Conservation (phyloP, 2,329 filamentous ascomycete genomes). For the Calonectria leucothoes region DNA sequence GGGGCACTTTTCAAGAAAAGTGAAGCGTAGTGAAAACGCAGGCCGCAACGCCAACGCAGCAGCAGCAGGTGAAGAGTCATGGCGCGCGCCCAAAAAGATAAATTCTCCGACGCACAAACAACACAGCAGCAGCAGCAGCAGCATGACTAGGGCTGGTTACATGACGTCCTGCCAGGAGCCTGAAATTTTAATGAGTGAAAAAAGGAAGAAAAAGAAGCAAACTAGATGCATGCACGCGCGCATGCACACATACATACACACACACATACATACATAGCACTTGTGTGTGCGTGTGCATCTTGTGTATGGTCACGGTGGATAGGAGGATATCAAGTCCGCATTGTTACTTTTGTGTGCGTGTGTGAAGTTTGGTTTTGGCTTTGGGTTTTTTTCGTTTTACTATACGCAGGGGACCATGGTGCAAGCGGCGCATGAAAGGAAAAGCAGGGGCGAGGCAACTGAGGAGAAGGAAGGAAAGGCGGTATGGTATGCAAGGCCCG, state of each 20-base stretch:
- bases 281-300: no score
- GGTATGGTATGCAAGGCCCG: slow-evolving; percentile 24
- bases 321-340: no score
- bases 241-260: no score
- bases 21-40: slow-evolving; percentile 4
- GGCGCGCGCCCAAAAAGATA: background rate
- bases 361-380: no score
- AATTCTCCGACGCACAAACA: slow-evolving; percentile 28
- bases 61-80: background rate
- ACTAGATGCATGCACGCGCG: no score
- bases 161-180: slow-evolving; percentile 7
- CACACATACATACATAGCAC: no score
- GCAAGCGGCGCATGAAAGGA: background rate
- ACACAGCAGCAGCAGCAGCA: slow-evolving; percentile 20
- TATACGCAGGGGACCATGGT: background rate
- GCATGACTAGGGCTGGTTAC: slow-evolving; percentile 15
- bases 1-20: background rate
- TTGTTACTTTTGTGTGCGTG: no score
- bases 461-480: slow-evolving; percentile 9
- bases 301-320: background rate
- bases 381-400: no score
- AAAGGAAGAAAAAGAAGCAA: no score
- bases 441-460: background rate
- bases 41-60: slow-evolving; percentile 15
- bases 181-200: background rate